These are phyloP conservation scores for Biscogniauxia sp. DNA, from an alignment of 2,329 filamentous ascomycete genomes.

Conservation along the genomic window DNA sequence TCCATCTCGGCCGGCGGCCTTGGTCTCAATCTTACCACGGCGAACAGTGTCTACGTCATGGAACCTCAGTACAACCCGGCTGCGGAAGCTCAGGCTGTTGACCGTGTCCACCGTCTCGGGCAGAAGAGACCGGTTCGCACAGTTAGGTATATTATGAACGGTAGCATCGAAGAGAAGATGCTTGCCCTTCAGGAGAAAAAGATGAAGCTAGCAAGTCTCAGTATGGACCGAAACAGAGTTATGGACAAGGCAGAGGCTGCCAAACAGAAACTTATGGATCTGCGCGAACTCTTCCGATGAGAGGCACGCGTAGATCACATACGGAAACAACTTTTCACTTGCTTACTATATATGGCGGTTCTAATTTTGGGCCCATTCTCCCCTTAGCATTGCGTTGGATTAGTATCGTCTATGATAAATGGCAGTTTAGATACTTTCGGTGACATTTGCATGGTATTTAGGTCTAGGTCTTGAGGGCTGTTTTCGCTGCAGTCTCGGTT, in stretches of 20 bases:
- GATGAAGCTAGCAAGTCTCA: conserved; percentile 82
- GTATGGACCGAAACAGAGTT: conserved; percentile 60
- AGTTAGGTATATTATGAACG: conserved; percentile 82
- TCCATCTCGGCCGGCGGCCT: conserved; percentile 91
- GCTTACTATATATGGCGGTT: neutral
- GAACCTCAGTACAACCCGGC: conserved; percentile 97
- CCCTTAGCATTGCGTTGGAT: conserved; percentile 18
- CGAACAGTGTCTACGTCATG: conserved; percentile 91
- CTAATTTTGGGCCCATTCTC: neutral
- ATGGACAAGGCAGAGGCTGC: conserved; percentile 59
- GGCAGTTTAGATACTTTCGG: conserved; percentile 1
- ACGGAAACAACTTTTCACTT: too few species aligned
- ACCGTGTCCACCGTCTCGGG: conserved; percentile 86
- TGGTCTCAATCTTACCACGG: conserved; percentile 85
- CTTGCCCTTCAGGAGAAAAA: conserved; percentile 87
- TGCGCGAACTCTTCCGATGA: conserved; percentile 57
- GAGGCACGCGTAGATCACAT: neutral
- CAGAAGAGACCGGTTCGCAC: conserved; percentile 89
- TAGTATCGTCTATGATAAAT: conserved; percentile 4
- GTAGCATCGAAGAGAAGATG: conserved; percentile 94
- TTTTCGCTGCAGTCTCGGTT: neutral
- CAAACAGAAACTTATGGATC: conserved; percentile 59
- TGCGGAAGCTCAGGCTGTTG: conserved; percentile 89
- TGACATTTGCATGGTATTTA: neutral
- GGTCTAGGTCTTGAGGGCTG: neutral